These are phyloP conservation scores for Psilocybe tampanensis DNA, from an alignment of 768 basidiomycete genomes.

Conservation along the genomic window DNA sequence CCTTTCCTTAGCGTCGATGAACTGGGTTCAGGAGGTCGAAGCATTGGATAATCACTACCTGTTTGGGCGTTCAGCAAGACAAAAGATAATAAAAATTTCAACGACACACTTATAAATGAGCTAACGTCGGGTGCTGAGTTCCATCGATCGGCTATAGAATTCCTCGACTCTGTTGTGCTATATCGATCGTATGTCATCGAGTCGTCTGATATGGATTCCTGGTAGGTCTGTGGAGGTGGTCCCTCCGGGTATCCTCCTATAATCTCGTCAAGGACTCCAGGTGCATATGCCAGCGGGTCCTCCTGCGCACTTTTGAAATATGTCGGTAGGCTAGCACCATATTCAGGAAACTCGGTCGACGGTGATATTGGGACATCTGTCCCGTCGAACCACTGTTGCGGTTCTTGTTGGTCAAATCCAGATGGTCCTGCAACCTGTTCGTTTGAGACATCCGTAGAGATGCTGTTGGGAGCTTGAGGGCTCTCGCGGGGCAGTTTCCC, in stretches of 20 bases:
- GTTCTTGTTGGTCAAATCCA: constrained; percentile 1
- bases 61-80: background rate
- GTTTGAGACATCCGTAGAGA: background rate
- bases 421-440: constrained; percentile 20
- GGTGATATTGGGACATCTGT: constrained; percentile 18
- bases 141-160: constrained; percentile 16
- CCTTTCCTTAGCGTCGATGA: constrained; percentile 9
- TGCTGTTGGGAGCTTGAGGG: constrained; percentile 1
- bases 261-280: constrained; percentile 9
- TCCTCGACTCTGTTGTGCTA: constrained; percentile 11
- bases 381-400: constrained; percentile 7
- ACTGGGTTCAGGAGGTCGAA: constrained; percentile 13
- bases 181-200: background rate
- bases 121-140: constrained; percentile 14
- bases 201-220: constrained; percentile 11
- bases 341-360: constrained; percentile 25
- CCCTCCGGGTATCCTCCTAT: constrained; percentile 14
- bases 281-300: constrained; percentile 23
- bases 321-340: constrained; percentile 19
- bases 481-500: constrained; percentile 17
- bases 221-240: constrained; percentile 15
- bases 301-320: constrained; percentile 21
- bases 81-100: background rate
- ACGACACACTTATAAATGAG: constrained; percentile 19
- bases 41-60: constrained; percentile 20